Conservation (phyloP, 1,284 basidiomycete genomes). For the Cystobasidium pallidum region DNA sequence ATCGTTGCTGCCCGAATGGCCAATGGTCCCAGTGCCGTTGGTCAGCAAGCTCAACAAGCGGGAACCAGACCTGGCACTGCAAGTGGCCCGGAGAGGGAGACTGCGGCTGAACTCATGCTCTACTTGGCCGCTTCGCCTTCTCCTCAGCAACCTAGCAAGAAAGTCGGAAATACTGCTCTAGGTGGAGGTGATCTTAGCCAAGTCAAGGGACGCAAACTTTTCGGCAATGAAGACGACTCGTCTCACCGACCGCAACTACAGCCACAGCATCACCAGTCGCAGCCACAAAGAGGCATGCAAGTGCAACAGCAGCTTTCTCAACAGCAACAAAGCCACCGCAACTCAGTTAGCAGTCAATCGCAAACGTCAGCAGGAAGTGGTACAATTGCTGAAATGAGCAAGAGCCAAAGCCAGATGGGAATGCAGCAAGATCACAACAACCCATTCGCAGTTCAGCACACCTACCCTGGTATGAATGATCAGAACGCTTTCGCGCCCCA, state of each 20-base stretch:
- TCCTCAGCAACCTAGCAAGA: slow-evolving; percentile 46
- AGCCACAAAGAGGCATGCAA: not conserved
- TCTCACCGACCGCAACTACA: slow-evolving; percentile 6
- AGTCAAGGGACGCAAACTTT: slow-evolving; percentile 44
- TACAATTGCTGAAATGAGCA: slow-evolving; percentile 4
- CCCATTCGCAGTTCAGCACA: slow-evolving; percentile 18
- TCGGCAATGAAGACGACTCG: slow-evolving; percentile 31
- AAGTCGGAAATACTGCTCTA: slow-evolving; percentile 15
- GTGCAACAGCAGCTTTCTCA: slow-evolving; percentile 6
- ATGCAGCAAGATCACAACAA: slow-evolving; percentile 11
- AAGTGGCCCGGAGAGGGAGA: slow-evolving; percentile 33
- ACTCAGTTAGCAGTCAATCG: not conserved
- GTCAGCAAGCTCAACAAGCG: not conserved
- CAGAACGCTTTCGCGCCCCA: not conserved
- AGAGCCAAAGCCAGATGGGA: slow-evolving; percentile 11
- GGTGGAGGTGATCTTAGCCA: slow-evolving; percentile 26
- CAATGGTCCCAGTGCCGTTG: not conserved
- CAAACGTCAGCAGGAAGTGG: slow-evolving; percentile 9
- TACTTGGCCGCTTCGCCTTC: slow-evolving; percentile 51
- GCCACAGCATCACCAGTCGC: too few relatives aligned
- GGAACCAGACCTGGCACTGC: slow-evolving; percentile 20
- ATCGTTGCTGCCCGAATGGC: slow-evolving; percentile 7
- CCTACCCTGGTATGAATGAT: slow-evolving; percentile 13
- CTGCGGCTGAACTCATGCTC: slow-evolving; percentile 54
- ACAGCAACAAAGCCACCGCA: not conserved